Base-by-base conservation (phyloP, 106 monocot species). In the Dendrobium nobile region DNA sequence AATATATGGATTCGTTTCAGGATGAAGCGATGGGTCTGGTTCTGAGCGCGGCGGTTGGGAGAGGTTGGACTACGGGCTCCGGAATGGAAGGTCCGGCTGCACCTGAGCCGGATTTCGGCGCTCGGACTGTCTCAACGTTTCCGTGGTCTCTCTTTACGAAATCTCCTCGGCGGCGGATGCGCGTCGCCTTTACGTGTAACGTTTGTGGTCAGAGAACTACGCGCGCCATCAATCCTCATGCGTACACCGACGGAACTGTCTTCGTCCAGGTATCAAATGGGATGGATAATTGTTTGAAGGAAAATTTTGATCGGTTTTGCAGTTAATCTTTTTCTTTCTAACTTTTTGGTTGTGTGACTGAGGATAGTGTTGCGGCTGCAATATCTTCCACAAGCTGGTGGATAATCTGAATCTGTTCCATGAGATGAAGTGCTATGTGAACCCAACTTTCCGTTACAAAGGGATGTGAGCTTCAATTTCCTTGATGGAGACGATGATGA, bases 141-240 rank as follows among this genome's bases (percentile, higher is more conserved):
- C 99, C 99, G 20, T 99, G 99, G 99, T 99, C 99, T 0, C 92
- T 99, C 79, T 99, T 95, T 86, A 99, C 99, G 75, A 99, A 93
- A 67, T 99, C 95, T n/a, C 99, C 99, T 0, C 95, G 99, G 44
- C 86, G 99, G 18, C 83, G 99, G 72, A 99, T 99, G 99, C 93
- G 91, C 16, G 93, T 99, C 6, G 91, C 93, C 27, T 99, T 99
- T 81, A 95, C 95, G 27, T 99, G 99, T 87, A 99, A 99, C 37
- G 88, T 99, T 22, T 99, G 99, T 70, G 95, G 95, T n/a, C 99
- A 99, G 86, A 86, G 95, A 33, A 95, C 99, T 33, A 99, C 99
- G 16, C 88, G 99, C 20, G 99, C 99, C 51, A 99, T 99, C 87
- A 99, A 99, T 56, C 98, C 98, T 27, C 98, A 99, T 77, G 98